Evolutionary conservation across 768 basidiomycete genomes (phyloP).

Genomic region (Trametes cingulata): DNA sequence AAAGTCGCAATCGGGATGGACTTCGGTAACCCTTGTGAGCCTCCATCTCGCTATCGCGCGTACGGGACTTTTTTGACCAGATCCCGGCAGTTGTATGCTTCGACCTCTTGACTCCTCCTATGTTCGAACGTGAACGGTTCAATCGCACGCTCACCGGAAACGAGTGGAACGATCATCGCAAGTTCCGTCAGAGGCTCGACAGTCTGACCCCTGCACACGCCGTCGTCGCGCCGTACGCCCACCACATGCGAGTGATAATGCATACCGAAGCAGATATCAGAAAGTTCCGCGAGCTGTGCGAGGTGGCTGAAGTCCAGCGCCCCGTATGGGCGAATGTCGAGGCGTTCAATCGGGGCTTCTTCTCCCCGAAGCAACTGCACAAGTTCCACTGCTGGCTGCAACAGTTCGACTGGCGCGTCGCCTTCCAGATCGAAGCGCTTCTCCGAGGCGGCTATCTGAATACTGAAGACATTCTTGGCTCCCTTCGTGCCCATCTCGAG

Average conservation of each 20-base stretch:
- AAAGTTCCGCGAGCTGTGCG: slow-evolving; percentile 56
- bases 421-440: slow-evolving; percentile 76
- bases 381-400: slow-evolving; percentile 45
- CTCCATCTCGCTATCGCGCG: neutral
- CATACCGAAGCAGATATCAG: slow-evolving; percentile 51
- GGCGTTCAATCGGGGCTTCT: slow-evolving; percentile 52
- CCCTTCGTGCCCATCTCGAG: slow-evolving; percentile 47
- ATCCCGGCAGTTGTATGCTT: slow-evolving; percentile 59
- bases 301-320: slow-evolving; percentile 44
- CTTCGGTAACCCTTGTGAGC: slow-evolving; percentile 61
- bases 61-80: neutral
- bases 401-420: slow-evolving; percentile 61
- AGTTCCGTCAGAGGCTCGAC: slow-evolving; percentile 59
- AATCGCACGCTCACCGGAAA: slow-evolving; percentile 51
- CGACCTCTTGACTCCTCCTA: slow-evolving; percentile 63
- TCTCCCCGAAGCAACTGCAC: slow-evolving; percentile 47
- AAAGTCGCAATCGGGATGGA: slow-evolving; percentile 64
- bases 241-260: slow-evolving; percentile 66
- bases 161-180: slow-evolving; percentile 39
- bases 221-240: slow-evolving; percentile 65
- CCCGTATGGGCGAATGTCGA: slow-evolving; percentile 43
- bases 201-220: slow-evolving; percentile 59
- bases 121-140: slow-evolving; percentile 60
- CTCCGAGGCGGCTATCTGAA: slow-evolving; percentile 63
- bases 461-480: slow-evolving; percentile 51